Evolutionary conservation across 768 basidiomycete genomes (phyloP).

Genomic region (Porpolomopsis calyptriformis): DNA sequence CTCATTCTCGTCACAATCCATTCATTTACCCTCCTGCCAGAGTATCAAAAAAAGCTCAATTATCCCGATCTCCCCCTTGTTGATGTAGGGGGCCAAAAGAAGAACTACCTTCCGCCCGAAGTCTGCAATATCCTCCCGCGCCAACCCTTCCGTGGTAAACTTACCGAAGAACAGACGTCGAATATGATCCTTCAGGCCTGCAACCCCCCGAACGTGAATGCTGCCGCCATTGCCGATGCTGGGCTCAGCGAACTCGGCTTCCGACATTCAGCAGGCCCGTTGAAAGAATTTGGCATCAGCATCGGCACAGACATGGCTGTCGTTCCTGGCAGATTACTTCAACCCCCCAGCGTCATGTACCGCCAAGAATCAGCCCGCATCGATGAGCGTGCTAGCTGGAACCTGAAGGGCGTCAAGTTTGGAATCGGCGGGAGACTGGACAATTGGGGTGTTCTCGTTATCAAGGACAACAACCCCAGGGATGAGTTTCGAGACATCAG

Average conservation of each 20-base stretch:
- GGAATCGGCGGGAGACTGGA: conserved; percentile 39
- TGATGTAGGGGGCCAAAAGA: conserved; percentile 29
- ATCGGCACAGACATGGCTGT: conserved; percentile 50
- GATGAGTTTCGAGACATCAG: conserved; percentile 27
- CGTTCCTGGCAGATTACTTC: conserved; percentile 56
- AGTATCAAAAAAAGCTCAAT: conserved; percentile 42
- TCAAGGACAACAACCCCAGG: conserved; percentile 39
- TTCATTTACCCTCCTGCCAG: conserved; percentile 22
- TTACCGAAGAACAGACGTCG: conserved; percentile 50
- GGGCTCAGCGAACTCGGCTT: conserved; percentile 51
- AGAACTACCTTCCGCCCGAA: conserved; percentile 52
- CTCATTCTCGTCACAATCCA: not conserved
- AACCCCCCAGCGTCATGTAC: conserved; percentile 49
- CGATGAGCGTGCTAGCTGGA: conserved; percentile 61
- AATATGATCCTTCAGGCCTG: conserved; percentile 66
- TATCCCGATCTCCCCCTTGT: conserved; percentile 44
- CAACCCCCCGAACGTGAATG: conserved; percentile 50
- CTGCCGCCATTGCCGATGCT: conserved; percentile 42
- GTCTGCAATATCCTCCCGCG: conserved; percentile 55
- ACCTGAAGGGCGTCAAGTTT: conserved; percentile 64
- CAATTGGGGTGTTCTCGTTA: conserved; percentile 59
- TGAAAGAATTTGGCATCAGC: conserved; percentile 47
- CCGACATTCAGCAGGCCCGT: conserved; percentile 20
- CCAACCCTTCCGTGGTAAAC: conserved; percentile 48
- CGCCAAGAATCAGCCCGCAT: conserved; percentile 23